Base-by-base conservation (phyloP, 805 yeast genomes). In the Candida endomychidarum region DNA sequence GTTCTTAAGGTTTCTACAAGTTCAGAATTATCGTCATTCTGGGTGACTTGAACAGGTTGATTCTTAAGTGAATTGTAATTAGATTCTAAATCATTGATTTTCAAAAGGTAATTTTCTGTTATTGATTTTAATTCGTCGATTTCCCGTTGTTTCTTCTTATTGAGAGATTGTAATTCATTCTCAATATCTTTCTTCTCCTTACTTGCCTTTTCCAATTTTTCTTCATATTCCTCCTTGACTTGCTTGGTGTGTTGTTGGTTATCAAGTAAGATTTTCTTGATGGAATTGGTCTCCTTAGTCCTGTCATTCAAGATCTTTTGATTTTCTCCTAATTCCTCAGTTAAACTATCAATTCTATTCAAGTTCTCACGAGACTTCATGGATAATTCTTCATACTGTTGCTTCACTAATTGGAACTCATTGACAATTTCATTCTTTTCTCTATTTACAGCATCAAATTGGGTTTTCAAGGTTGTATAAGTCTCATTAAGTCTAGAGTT, bases 261-360 rank as follows among this genome's bases (percentile, higher is more conserved):
- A 32, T 87, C 96, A 33, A 77, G 59, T 20, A 90, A 54, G 26
- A 87, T 58, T 43, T 85, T 68, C 50, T 95, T 73, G 61, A 89
- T 77, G 0, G 87, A 80, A 1, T 81, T 69, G 0, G 87, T 73
- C 60, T 91, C 98, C 37, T 90, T 70, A 0, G 86, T 79, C 45
- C 95, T 76, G 53, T 89, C 96, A 53, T 83, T 93, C 2, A 90
- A 61, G 59, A 81, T 69, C 22, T 77, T 74, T 40, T 87, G 75
- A 4, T 86, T 68, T 42, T 90, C 97, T 8, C 75, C 67, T n/a
- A 91, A 63, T 54, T 90, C 96, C 41, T 88, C 96, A 49, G 86
- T 89, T 20, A 90, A 57, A 2, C 79, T 75, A 41, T 85, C 89
- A 16, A 77, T 68, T 46, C 77, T 74, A 38, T 70, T 70, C 30